A percentile compares a stretch with the other conserved stretches of the same genome.
These are phyloP conservation scores for Fusarium torulosum DNA, from an alignment of 2,329 filamentous ascomycete species.

Conservation along the genomic window DNA sequence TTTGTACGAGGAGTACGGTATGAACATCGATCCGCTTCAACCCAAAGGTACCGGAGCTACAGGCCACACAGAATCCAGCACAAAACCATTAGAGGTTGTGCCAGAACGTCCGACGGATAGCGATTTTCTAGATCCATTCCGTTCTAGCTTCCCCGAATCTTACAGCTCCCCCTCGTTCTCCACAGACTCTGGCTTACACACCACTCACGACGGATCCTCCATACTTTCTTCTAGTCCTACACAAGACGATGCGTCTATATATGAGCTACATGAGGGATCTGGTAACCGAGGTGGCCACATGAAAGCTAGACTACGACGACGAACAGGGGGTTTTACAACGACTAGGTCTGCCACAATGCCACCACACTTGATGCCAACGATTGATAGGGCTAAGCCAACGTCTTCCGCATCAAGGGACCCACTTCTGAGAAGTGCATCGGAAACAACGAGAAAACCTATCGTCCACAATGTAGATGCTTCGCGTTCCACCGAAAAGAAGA, in stretches of 20 bases:
- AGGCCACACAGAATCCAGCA: background rate
- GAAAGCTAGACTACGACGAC: slow-evolving; percentile 51
- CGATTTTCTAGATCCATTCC: slow-evolving; percentile 17
- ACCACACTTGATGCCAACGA: slow-evolving; percentile 49
- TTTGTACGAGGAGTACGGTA: slow-evolving; percentile 27
- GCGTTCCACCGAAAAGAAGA: slow-evolving; percentile 3
- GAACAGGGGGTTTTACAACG: slow-evolving; percentile 49
- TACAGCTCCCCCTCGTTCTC: slow-evolving; percentile 16
- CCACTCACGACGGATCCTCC: slow-evolving; percentile 20
- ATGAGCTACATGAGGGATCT: slow-evolving; percentile 52
- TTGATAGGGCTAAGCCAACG: slow-evolving; percentile 45
- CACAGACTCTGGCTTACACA: slow-evolving; percentile 2
- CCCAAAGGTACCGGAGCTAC: background rate
- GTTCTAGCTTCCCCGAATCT: slow-evolving; percentile 1
- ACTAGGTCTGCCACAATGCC: slow-evolving; percentile 49
- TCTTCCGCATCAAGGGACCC: slow-evolving; percentile 49
- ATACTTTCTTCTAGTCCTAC: slow-evolving; percentile 21
- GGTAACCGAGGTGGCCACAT: slow-evolving; percentile 45
- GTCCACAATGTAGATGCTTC: background rate
- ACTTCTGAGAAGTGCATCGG: slow-evolving; percentile 5
- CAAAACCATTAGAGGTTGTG: slow-evolving; percentile 27
- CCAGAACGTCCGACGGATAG: slow-evolving; percentile 25
- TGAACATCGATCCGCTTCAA: slow-evolving; percentile 15
- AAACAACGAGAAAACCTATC: slow-evolving; percentile 3
- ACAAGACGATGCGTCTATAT: slow-evolving; percentile 25